Conservation (phyloP, 164 flowering plant species). For the Annona cherimola region DNA sequence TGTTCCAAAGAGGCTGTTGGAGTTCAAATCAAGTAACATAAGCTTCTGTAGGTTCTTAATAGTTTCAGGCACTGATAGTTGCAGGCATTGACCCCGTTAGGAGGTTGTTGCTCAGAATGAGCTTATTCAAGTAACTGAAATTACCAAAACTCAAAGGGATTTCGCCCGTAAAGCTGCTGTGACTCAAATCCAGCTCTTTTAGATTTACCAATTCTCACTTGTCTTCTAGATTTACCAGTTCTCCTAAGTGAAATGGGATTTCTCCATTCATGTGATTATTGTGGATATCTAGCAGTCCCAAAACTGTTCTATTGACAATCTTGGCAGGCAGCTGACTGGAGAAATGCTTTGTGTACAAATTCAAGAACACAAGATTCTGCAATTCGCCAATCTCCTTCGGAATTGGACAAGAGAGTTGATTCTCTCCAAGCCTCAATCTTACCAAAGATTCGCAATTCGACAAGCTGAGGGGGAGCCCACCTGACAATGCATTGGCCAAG, state of each 20-base stretch:
- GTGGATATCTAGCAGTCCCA: slow-evolving; percentile 84
- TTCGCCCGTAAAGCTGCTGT: slow-evolving; percentile 74
- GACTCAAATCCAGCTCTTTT: slow-evolving; percentile 90
- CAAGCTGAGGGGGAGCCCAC: slow-evolving; percentile 55
- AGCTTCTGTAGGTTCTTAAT: slow-evolving; percentile 55
- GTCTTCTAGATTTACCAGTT: slow-evolving; percentile 62
- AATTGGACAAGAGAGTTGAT: slow-evolving; percentile 80
- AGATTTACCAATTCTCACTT: slow-evolving; percentile 74
- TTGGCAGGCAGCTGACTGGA: slow-evolving; percentile 64
- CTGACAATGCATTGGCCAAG: slow-evolving; percentile 72
- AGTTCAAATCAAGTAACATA: slow-evolving; percentile 84
- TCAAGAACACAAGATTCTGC: slow-evolving; percentile 88
- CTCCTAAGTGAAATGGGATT: slow-evolving; percentile 66
- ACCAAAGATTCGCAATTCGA: slow-evolving; percentile 74
- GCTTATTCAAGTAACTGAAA: slow-evolving; percentile 84
- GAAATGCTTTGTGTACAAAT: slow-evolving; percentile 81
- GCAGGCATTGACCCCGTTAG: slow-evolving; percentile 65
- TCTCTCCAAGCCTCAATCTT: slow-evolving; percentile 86
- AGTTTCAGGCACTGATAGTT: slow-evolving; percentile 23
- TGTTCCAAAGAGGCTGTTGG: slow-evolving; percentile 61
- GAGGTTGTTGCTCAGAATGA: slow-evolving; percentile 75
- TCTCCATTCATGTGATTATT: slow-evolving; percentile 76
- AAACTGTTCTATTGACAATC: slow-evolving; percentile 68
- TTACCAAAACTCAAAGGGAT: slow-evolving; percentile 80
- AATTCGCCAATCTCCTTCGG: slow-evolving; percentile 83